Evolutionary conservation across 768 basidiomycete species (phyloP).

Genomic region (Psilocybe sp.): DNA sequence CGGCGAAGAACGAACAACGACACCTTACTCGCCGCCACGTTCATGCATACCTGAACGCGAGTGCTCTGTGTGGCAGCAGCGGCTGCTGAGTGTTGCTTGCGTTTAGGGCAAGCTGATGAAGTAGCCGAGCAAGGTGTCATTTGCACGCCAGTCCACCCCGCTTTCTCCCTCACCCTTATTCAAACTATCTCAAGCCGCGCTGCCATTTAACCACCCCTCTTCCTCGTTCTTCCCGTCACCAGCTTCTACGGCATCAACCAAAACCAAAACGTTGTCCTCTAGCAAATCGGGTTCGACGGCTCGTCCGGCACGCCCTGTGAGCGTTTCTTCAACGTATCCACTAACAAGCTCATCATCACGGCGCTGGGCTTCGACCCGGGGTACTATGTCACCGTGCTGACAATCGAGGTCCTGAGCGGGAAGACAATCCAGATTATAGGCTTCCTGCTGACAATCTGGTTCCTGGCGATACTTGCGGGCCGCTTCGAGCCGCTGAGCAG

Average conservation of each 20-base stretch:
- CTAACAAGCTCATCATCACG: constrained; percentile 70
- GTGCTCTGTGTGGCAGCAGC: too few species aligned
- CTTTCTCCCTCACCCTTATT: too few species aligned
- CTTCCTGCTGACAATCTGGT: constrained; percentile 64
- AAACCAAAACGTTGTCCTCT: constrained; percentile 76
- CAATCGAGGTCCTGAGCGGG: constrained; percentile 70
- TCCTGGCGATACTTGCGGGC: constrained; percentile 59
- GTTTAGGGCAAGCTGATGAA: too few species aligned
- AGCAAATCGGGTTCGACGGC: constrained; percentile 69
- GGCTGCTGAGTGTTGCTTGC: too few species aligned
- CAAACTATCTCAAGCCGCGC: too few species aligned
- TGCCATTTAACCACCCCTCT: too few species aligned
- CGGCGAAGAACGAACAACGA: too few species aligned
- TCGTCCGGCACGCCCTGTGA: constrained; percentile 55
- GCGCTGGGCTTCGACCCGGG: constrained; percentile 74
- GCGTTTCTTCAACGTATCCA: constrained; percentile 62
- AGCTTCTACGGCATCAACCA: constrained; percentile 74
- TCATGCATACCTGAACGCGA: too few species aligned
- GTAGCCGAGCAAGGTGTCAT: too few species aligned
- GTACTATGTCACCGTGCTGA: constrained; percentile 67
- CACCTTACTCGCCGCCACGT: too few species aligned
- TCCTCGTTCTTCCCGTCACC: too few species aligned
- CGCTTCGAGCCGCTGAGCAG: constrained; percentile 56
- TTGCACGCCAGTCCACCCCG: too few species aligned
- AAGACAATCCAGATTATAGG: constrained; percentile 77